These are phyloP conservation scores for Ustilago loliicola DNA, from an alignment of 1,284 basidiomycete genomes.

Conservation along the genomic window DNA sequence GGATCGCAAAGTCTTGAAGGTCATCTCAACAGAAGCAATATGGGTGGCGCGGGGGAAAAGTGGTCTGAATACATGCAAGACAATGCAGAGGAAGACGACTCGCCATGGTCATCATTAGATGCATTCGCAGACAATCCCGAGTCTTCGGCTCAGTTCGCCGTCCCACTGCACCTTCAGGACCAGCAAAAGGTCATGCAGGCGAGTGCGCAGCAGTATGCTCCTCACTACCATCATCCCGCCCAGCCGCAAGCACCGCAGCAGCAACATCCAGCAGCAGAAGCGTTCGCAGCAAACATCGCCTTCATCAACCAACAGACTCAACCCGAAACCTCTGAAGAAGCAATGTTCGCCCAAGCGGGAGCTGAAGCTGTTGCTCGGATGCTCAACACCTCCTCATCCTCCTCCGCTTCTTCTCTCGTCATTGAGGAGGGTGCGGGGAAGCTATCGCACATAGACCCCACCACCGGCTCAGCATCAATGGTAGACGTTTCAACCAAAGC, in stretches of 20 bases:
- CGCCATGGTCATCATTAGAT: slow-evolving; percentile 60
- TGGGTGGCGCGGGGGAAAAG: slow-evolving; percentile 14
- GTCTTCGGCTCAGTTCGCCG: slow-evolving; percentile 35
- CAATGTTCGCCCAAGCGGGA: slow-evolving; percentile 40
- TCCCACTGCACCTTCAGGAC: slow-evolving; percentile 26
- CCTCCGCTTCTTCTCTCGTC: not conserved
- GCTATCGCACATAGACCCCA: slow-evolving; percentile 79
- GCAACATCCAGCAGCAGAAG: slow-evolving; percentile 4
- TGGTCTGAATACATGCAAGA: slow-evolving; percentile 61
- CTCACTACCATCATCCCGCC: not conserved
- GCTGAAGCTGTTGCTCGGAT: slow-evolving; percentile 23
- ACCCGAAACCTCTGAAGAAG: slow-evolving; percentile 20
- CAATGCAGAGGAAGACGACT: slow-evolving; percentile 39
- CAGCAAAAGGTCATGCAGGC: slow-evolving; percentile 30
- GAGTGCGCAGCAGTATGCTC: slow-evolving; percentile 13
- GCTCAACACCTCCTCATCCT: not conserved
- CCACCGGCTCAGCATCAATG: slow-evolving; percentile 80
- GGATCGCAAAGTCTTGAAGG: not conserved
- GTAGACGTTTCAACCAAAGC: slow-evolving; percentile 81
- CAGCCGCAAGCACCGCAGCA: slow-evolving; percentile 7
- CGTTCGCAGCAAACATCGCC: slow-evolving; percentile 30
- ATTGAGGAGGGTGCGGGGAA: slow-evolving; percentile 4
- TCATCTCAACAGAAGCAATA: not conserved
- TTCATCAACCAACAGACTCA: slow-evolving; percentile 21
- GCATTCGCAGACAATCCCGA: slow-evolving; percentile 57